A percentile compares a stretch with the other conserved stretches of the same genome.
phyloP scores from a whole-genome alignment of 768 basidiomycete species.

The Boletellus ananas region DNA sequence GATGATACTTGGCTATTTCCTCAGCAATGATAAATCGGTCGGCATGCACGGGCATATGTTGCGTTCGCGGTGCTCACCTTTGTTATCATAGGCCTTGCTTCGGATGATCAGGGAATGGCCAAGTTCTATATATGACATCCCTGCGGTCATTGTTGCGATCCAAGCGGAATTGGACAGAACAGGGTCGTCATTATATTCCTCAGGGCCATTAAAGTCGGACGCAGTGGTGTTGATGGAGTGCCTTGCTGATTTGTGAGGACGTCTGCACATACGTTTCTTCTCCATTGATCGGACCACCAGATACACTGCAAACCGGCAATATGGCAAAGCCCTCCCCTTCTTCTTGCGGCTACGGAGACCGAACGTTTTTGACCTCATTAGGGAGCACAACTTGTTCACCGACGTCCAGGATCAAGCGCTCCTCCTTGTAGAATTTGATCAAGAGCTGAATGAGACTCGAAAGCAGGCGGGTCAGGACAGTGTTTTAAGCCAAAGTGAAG shows the following conservation, averaged over 20 bases:
- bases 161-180: constrained; percentile 72
- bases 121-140: constrained; percentile 81
- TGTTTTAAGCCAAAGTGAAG: constrained; percentile 56
- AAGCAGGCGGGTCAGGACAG: constrained; percentile 39
- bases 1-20: constrained; percentile 87
- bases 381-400: constrained; percentile 90
- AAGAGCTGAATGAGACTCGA: constrained; percentile 69
- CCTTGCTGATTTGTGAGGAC: constrained; percentile 77
- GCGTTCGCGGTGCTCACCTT: background rate
- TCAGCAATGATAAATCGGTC: constrained; percentile 76
- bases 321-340: constrained; percentile 89
- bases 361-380: constrained; percentile 91
- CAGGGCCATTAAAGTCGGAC: constrained; percentile 41
- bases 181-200: constrained; percentile 47
- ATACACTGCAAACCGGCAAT: constrained; percentile 84
- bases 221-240: constrained; percentile 84
- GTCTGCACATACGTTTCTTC: background rate
- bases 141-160: constrained; percentile 85
- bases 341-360: constrained; percentile 82
- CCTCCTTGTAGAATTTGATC: constrained; percentile 90
- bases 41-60: background rate
- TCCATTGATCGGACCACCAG: constrained; percentile 36
- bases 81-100: constrained; percentile 55
- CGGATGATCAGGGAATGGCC: constrained; percentile 88
- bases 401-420: constrained; percentile 93